Conservation (phyloP, 2,329 filamentous ascomycete genomes). For the Talaromyces rugulosus region DNA sequence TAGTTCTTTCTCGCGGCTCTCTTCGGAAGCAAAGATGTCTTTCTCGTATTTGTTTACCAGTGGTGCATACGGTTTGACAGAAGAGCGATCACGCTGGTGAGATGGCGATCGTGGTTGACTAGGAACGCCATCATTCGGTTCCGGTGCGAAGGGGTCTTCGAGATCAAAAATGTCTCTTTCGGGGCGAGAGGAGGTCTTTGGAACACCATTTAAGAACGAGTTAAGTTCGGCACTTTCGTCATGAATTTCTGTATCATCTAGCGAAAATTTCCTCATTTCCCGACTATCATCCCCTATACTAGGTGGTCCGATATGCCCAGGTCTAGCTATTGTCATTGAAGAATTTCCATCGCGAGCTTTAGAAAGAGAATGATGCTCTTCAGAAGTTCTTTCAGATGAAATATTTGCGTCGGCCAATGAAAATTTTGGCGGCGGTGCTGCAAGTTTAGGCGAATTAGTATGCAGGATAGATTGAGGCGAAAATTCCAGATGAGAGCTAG, state of each 20-base stretch:
- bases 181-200: neutral
- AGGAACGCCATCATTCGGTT: neutral
- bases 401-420: neutral
- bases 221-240: neutral
- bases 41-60: constrained; percentile 10
- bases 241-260: neutral
- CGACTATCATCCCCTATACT: neutral
- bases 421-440: neutral
- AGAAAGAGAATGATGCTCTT: neutral
- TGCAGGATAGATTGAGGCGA: neutral
- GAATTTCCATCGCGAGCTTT: neutral
- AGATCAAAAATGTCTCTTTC: neutral
- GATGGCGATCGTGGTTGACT: constrained; percentile 6
- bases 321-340: too few relatives aligned
- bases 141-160: neutral
- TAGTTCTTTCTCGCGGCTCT: neutral
- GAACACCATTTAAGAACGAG: neutral
- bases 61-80: constrained; percentile 1
- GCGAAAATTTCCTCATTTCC: neutral
- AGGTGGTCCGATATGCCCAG: too few relatives aligned
- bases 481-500: neutral
- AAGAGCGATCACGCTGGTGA: neutral
- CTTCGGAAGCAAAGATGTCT: constrained; percentile 5
- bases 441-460: neutral
- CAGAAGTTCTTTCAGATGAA: neutral